Conservation (phyloP, 169 alveolate species). For the Besnoitia besnoiti region DNA sequence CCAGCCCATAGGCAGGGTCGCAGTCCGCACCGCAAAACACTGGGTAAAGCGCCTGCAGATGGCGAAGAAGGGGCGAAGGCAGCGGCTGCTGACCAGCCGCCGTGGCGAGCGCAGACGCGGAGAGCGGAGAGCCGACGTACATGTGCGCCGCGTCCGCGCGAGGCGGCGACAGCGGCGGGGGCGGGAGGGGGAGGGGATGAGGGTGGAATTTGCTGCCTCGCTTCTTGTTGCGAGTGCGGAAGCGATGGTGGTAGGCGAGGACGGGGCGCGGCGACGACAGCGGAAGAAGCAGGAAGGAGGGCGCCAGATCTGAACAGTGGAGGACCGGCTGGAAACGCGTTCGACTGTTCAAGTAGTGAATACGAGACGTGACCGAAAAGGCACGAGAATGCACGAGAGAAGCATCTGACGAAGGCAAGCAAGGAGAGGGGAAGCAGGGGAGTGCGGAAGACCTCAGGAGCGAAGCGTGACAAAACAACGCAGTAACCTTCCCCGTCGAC, state of each 20-base stretch:
- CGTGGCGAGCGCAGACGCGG: background rate
- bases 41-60: background rate
- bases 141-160: background rate
- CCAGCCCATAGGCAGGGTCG: background rate
- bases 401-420: background rate
- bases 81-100: slow-evolving; percentile 28
- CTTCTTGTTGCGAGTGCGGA: background rate
- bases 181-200: slow-evolving; percentile 16
- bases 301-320: background rate
- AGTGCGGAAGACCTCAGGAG: too few species aligned
- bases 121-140: background rate
- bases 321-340: slow-evolving; percentile 4
- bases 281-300: background rate
- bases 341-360: slow-evolving; percentile 1
- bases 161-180: background rate
- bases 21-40: background rate
- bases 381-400: background rate
- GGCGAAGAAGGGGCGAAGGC: background rate
- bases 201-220: slow-evolving; percentile 2
- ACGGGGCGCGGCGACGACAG: background rate
- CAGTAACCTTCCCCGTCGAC: too few species aligned
- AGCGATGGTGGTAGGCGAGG: slow-evolving; percentile 15
- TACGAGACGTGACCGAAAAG: background rate
- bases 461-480: too few species aligned
- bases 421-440: background rate